Base-by-base conservation (phyloP, 257 asterid genomes). In the Euphrasia confusa region DNA sequence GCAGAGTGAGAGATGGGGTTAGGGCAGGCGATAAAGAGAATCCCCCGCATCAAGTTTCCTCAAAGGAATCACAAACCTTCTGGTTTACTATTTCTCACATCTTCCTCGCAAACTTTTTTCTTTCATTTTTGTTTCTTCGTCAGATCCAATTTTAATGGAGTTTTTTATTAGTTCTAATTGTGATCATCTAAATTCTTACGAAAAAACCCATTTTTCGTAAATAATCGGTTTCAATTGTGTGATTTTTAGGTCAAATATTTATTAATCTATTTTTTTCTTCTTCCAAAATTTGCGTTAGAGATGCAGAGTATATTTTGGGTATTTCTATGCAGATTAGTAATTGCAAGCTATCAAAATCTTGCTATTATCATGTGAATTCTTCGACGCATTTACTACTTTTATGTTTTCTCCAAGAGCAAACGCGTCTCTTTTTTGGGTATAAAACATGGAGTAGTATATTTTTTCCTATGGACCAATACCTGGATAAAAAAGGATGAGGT, bases 21-120 rank as follows among this genome's bases (percentile, higher is more conserved):
- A 27, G 78, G 71, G 45, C 89, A 77, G 52, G 88, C 82, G 67
- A 66, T 90, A 82, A 87, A 87, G 88, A 83, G 95, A 77, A 87
- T 90, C 68, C 97, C 97, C 17, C 87, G 81, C 71, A 87, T 90
- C 78, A 84, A 87, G 60, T 90, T 90, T 68, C 95, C 95, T n/a
- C 81, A 68, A 55, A 74, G 97, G 73, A 94, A 90, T 67, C 74
- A 70, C 12, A 87, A 83, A 67, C 40, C 77, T 56, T 71, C 95
- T 61, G 84, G 92, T 78, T 49, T 18, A 54, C 18, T 4, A 21
- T 21, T 21, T 21, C 24, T 21, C 24, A 37, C 2, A 2, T 12
- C 17, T 35, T 28, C 21, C 10, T 37, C 48, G 13, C 17, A 15
- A 42, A n/a, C 5, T n/a, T 15, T 33, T 28, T 1, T 55, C 4